phyloP scores from a whole-genome alignment of 257 asterid genomes.

The Scutellaria minor region DNA sequence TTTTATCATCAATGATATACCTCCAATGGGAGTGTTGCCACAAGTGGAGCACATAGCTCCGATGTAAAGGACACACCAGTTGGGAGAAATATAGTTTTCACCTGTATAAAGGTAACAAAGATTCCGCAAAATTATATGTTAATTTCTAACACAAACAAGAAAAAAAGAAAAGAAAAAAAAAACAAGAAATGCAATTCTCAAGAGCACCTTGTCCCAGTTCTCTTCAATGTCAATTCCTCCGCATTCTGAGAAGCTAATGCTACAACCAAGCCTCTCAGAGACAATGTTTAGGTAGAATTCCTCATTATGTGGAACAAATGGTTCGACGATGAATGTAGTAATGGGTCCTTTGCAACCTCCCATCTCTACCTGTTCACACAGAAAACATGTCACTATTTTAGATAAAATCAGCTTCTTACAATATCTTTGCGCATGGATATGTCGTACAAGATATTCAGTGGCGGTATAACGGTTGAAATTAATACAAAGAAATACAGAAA shows the following conservation, averaged over 20 bases:
- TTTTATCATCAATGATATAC: constrained; percentile 39
- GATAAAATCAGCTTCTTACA: constrained; percentile 15
- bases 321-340: constrained; percentile 89
- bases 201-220: constrained; percentile 90
- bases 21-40: constrained; percentile 96
- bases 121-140: background rate
- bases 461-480: background rate
- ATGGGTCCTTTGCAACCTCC: constrained; percentile 96
- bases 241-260: constrained; percentile 93
- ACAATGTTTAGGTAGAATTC: constrained; percentile 86
- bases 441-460: too few relatives aligned
- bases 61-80: constrained; percentile 72
- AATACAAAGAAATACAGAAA: background rate
- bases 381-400: constrained; percentile 4
- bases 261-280: constrained; percentile 92
- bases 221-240: constrained; percentile 97
- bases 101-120: constrained; percentile 46
- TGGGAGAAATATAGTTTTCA: constrained; percentile 72
- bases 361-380: constrained; percentile 77
- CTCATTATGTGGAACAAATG: constrained; percentile 86
- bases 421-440: too few relatives aligned
- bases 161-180: background rate
- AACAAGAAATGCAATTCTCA: background rate
- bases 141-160: background rate
- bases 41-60: constrained; percentile 87